Conservation (phyloP, 805 yeast species). For the Candida coleopterorum region DNA sequence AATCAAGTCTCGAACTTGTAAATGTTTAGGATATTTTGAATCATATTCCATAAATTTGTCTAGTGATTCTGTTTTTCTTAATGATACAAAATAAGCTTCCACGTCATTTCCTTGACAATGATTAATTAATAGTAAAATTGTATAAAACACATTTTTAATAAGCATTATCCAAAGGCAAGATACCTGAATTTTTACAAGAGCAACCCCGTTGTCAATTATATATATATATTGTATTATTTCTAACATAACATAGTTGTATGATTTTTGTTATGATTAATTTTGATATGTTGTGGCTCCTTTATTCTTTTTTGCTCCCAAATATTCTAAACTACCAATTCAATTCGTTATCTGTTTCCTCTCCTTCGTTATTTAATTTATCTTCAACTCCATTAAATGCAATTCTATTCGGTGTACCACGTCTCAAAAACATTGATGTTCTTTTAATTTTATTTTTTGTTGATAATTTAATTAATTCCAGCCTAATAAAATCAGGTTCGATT, state of each 20-base stretch:
- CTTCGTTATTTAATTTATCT: slow-evolving; percentile 4
- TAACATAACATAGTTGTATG: background rate
- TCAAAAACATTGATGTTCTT: slow-evolving; percentile 37
- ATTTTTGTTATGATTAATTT: background rate
- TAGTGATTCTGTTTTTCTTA: slow-evolving; percentile 46
- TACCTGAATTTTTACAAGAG: too few species aligned
- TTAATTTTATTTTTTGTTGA: slow-evolving; percentile 48
- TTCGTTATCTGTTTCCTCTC: slow-evolving; percentile 6
- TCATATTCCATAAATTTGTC: slow-evolving; percentile 47
- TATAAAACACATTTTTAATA: background rate
- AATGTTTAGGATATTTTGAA: slow-evolving; percentile 25
- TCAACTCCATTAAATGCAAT: slow-evolving; percentile 37
- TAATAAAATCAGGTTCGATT: slow-evolving; percentile 38
- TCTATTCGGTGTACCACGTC: slow-evolving; percentile 57
- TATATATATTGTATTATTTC: too few species aligned
- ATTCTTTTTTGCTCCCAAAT: background rate
- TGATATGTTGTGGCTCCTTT: background rate
- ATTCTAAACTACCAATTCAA: background rate
- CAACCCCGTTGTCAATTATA: background rate
- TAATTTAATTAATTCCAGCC: slow-evolving; percentile 34
- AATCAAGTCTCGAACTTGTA: slow-evolving; percentile 45
- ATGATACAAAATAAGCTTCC: slow-evolving; percentile 43
- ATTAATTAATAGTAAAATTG: background rate
- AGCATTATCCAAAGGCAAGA: too few species aligned
- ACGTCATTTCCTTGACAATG: slow-evolving; percentile 1